These are phyloP conservation scores for Penicillium sp. DNA, from an alignment of 2,329 filamentous ascomycete genomes.

Conservation along the genomic window DNA sequence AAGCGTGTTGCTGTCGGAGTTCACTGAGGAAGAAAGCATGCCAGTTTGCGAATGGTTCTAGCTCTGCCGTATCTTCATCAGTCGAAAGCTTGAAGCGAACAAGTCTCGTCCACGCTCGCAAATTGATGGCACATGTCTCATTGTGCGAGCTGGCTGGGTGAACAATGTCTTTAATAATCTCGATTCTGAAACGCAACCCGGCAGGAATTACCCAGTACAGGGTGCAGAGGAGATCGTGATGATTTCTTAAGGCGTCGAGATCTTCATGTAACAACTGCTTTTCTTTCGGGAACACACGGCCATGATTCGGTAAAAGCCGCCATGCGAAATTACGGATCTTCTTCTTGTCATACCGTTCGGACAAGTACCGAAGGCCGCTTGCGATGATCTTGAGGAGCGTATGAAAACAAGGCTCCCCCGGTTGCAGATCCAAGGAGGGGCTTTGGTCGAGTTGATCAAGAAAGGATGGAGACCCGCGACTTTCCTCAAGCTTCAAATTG, in stretches of 20 bases:
- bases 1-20: constrained; percentile 49
- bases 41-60: constrained; percentile 51
- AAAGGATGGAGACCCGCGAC: constrained; percentile 48
- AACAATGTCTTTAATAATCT: constrained; percentile 50
- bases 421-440: constrained; percentile 40
- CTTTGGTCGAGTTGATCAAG: constrained; percentile 45
- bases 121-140: constrained; percentile 54
- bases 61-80: constrained; percentile 40
- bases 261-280: constrained; percentile 48
- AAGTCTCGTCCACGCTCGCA: constrained; percentile 54
- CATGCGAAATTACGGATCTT: constrained; percentile 53
- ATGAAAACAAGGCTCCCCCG: constrained; percentile 52
- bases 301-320: constrained; percentile 56
- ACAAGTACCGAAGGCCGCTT: constrained; percentile 45
- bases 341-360: constrained; percentile 44
- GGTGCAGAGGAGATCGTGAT: constrained; percentile 56
- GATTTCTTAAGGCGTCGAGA: constrained; percentile 54
- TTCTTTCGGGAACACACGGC: constrained; percentile 55
- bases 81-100: constrained; percentile 52
- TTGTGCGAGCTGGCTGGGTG: constrained; percentile 53
- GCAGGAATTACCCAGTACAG: constrained; percentile 54
- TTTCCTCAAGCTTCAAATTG: constrained; percentile 48
- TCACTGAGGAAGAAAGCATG: constrained; percentile 48
- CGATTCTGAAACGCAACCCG: constrained; percentile 47
- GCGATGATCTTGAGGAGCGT: constrained; percentile 54